Evolutionary conservation across 2,329 filamentous ascomycete genomes (phyloP), one percentile per base, ranked within the genome.

Genomic region (Penicillium digitatum): DNA sequence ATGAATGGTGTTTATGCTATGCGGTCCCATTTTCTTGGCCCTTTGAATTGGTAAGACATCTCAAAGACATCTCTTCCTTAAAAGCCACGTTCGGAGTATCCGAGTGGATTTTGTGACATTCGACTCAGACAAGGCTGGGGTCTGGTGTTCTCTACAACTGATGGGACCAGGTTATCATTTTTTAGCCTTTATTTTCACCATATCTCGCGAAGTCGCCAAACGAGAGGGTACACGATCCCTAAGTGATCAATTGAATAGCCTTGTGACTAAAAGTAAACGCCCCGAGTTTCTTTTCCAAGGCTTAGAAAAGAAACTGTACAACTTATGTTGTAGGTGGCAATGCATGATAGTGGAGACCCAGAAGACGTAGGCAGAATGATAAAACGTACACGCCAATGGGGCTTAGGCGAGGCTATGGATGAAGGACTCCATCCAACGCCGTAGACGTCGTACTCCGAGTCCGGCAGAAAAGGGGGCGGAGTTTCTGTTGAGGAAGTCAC

Each of bases 231-330:
- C 31, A 18, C 12, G 24, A 16, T 50, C 47, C 39, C 12, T 18
- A 38, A 43, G 44, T 50, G 43, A 38, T 20, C 14, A 50, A 54
- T 50, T 43, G 18, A 38, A 46, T 26, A 50, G 52, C 52, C 52
- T 54, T 27, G 39, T 10, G 11, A 16, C n/a, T 14, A 22, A 24
- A 44, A 3, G 5, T 31, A 38, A 24, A 37, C 18, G 32, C 11
- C 11, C 20, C 20, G 5, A n/a, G 10, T 37, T 42, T 10, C 38
- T 44, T 20, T 27, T 44, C 5, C 29, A n/a, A 29, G 22, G 51
- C 27, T 42, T 32, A 22, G 39, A 38, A 12, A 45, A 48, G 24
- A 35, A 29, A 38, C 4, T 26, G 27, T n/a, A n/a, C n/a, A n/a
- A n/a, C n/a, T n/a, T n/a, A n/a, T n/a, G n/a, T n/a, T n/a, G n/a